Conservation (phyloP, 441 rosid genomes). For the Dalechampia spathulata region DNA sequence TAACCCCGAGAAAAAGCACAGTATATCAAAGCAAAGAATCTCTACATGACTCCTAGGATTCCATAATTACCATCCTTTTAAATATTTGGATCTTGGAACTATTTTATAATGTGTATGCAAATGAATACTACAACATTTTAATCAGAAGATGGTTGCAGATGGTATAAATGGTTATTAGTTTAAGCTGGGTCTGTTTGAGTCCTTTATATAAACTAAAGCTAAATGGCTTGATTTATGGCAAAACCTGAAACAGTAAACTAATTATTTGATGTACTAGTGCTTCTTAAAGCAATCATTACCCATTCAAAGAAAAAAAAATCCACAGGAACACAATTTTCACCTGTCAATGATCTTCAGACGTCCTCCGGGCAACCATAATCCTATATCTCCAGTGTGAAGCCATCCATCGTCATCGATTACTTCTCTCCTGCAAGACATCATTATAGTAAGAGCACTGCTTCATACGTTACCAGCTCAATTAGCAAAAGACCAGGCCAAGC, state of each 20-base stretch:
- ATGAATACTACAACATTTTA: background rate
- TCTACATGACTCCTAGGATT: no score
- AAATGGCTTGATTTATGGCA: background rate
- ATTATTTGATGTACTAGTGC: background rate
- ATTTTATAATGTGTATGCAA: background rate
- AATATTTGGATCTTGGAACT: background rate
- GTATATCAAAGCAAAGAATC: no score
- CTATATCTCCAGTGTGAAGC: conserved; percentile 97
- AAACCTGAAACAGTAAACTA: background rate
- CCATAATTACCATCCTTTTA: background rate
- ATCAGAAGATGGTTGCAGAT: background rate
- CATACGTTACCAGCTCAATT: conserved; percentile 6
- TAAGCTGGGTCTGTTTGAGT: background rate
- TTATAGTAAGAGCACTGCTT: conserved; percentile 11
- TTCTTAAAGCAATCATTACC: background rate
- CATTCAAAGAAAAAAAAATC: no score
- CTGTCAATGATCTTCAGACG: conserved; percentile 95
- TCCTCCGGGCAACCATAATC: conserved; percentile 89
- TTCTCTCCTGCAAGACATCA: conserved; percentile 61
- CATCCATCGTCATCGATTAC: conserved; percentile 88
- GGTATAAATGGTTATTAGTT: background rate
- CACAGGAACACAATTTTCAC: conserved; percentile 28
- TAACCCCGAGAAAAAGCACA: background rate
- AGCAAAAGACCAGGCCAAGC: conserved; percentile 12
- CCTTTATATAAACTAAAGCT: background rate